Evolutionary conservation across 2,329 filamentous ascomycete species (phyloP).

Genomic region (Delphinella strobiligena): DNA sequence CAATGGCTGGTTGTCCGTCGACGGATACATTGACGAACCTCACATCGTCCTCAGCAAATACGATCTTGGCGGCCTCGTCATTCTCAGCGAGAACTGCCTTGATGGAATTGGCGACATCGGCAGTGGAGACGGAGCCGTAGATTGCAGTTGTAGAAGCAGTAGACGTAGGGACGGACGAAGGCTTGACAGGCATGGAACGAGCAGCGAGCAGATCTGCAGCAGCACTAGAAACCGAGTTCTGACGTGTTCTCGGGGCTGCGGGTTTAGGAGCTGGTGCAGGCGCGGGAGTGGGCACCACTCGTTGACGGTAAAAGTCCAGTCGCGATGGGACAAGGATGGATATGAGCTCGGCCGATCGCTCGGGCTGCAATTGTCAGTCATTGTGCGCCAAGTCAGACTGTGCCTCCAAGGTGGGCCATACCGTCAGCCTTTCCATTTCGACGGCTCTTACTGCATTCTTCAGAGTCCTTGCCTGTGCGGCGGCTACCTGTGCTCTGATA

Average conservation of each 20-base stretch:
- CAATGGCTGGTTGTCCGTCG: conserved; percentile 20
- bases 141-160: conserved; percentile 25
- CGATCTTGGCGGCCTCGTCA: conserved; percentile 38
- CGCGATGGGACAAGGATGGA: conserved; percentile 33
- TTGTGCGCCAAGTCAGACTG: neutral
- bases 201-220: conserved; percentile 9
- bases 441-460: no score
- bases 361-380: conserved; percentile 20
- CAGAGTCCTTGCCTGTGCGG: conserved; percentile 12
- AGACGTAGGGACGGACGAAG: conserved; percentile 1
- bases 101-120: conserved; percentile 38
- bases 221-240: conserved; percentile 9
- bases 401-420: conserved; percentile 12
- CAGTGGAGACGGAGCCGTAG: conserved; percentile 43
- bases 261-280: conserved; percentile 12
- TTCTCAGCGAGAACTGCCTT: conserved; percentile 37
- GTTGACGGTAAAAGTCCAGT: conserved; percentile 36
- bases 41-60: conserved; percentile 38
- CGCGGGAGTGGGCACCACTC: conserved; percentile 15
- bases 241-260: conserved; percentile 6
- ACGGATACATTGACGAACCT: conserved; percentile 30
- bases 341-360: conserved; percentile 35
- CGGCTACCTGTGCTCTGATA: neutral
- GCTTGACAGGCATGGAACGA: conserved; percentile 12
- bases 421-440: conserved; percentile 28